Evolutionary conservation across 352 stramenopile genomes (phyloP).

Genomic region (Ophiocytium majus): DNA sequence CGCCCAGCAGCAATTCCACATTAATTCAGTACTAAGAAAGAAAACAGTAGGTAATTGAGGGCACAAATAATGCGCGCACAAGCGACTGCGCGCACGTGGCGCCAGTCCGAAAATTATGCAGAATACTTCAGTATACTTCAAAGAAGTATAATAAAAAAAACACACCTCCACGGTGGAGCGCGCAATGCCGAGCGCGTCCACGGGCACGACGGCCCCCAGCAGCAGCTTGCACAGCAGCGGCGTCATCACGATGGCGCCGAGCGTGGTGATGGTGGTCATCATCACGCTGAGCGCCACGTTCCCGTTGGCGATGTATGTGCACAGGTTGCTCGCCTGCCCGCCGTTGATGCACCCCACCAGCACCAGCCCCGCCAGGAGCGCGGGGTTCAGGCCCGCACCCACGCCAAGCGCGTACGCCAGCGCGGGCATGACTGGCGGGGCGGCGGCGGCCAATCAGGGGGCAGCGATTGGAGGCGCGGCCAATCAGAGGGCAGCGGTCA

Average conservation of each 20-base stretch:
- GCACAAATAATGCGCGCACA: too few species aligned
- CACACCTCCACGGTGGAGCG: conserved; percentile 69
- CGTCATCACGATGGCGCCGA: conserved; percentile 80
- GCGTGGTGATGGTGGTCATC: conserved; percentile 78
- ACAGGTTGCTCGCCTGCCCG: conserved; percentile 78
- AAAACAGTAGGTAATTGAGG: too few species aligned
- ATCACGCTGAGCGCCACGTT: conserved; percentile 79
- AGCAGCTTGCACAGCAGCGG: conserved; percentile 77
- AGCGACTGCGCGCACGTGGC: too few species aligned
- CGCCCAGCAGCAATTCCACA: conserved; percentile 67
- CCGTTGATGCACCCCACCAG: conserved; percentile 79
- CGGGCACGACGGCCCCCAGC: conserved; percentile 73
- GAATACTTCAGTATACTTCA: too few species aligned
- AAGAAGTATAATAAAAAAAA: too few species aligned
- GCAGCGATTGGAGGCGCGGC: too few species aligned
- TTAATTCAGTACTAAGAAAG: too few species aligned
- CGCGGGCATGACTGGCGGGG: conserved; percentile 65
- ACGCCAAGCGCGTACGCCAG: conserved; percentile 70
- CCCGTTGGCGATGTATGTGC: conserved; percentile 79
- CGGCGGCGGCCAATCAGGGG: too few species aligned
- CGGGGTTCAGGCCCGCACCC: conserved; percentile 65
- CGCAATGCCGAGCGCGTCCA: conserved; percentile 76
- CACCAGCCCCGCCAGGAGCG: conserved; percentile 75
- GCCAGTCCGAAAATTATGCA: too few species aligned
- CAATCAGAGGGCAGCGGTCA: too few species aligned